Conservation (phyloP, 257 asterid genomes). For the Echites panduratus region DNA sequence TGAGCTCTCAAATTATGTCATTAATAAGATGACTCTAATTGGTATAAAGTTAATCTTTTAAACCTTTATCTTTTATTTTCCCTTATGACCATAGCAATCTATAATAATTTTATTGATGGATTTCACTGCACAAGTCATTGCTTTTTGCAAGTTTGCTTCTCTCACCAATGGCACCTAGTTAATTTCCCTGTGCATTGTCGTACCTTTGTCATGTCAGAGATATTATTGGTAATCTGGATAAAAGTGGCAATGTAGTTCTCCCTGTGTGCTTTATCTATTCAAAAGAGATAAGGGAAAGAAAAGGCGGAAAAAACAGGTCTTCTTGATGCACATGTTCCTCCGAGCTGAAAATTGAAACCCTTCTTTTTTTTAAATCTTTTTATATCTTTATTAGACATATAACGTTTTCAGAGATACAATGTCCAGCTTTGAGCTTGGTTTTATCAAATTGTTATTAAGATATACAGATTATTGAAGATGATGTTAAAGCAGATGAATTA, state of each 20-base stretch:
- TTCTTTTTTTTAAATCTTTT: neutral
- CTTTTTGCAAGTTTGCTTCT: neutral
- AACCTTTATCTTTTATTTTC: no score
- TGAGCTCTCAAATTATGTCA: neutral
- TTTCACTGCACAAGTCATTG: neutral
- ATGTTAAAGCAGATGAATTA: constrained; percentile 61
- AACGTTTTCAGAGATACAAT: neutral
- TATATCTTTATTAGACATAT: neutral
- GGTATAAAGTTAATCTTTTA: neutral
- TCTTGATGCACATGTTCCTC: neutral
- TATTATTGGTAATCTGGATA: neutral
- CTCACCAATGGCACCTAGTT: neutral
- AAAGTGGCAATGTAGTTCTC: neutral
- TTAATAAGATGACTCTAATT: neutral
- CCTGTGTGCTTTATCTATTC: neutral
- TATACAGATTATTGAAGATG: constrained; percentile 77
- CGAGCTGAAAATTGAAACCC: neutral
- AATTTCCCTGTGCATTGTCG: neutral
- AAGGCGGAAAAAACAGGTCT: neutral
- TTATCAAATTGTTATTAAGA: constrained; percentile 29
- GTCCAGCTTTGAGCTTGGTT: constrained; percentile 25
- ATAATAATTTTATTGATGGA: neutral
- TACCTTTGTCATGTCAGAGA: neutral
- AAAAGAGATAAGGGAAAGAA: neutral
- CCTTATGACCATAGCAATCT: neutral